Evolutionary conservation across 2,329 filamentous ascomycete species (phyloP), one percentile per base, ranked within the genome.

Genomic region (Aurifilum marmelostoma): DNA sequence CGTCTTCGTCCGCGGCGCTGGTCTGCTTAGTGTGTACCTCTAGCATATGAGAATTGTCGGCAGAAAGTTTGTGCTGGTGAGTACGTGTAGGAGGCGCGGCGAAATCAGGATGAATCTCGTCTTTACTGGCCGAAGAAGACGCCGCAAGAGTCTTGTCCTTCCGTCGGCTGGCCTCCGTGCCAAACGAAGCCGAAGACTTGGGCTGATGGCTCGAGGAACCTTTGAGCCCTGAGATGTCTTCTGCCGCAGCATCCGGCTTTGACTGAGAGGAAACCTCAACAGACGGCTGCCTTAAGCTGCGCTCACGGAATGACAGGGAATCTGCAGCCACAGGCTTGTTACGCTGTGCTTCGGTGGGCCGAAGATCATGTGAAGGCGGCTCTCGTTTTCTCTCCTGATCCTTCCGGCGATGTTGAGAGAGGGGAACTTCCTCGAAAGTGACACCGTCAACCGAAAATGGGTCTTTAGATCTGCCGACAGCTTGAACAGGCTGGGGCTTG

Each of bases 261-360:
- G 32, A 32, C 18, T 14, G n/a, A 14, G 56, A 37, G 29, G 54
- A 3, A 11, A 12, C 18, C 18, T 24, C 29, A 11, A 7, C 32
- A 59, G 56, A 37, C 21, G 29, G 56, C 56, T 59, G 56, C 32
- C 32, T 59, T 14, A 59, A 59, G 29, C 16, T 37, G 32, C 56
- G 56, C 32, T 59, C 56, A 12, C 56, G 56, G 32, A 59, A 59
- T 21, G 56, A 59, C 7, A 59, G 56, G 5, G 29, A 21, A 6
- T 59, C 56, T 37, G 16, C 32, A n/a, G 21, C 8, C 8, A 37
- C 32, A 18, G 56, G 32, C 1, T 7, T 24, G 2, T 12, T 34
- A 11, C 32, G 2, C 32, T 34, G 56, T 37, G 56, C 32, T n/a
- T 34, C 32, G 56, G 32, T 5, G 21, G 21, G 32, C 18, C n/a